Evolutionary conservation across 2,329 filamentous ascomycete genomes (phyloP).

Genomic region (Coniochaeta hoffmannii): DNA sequence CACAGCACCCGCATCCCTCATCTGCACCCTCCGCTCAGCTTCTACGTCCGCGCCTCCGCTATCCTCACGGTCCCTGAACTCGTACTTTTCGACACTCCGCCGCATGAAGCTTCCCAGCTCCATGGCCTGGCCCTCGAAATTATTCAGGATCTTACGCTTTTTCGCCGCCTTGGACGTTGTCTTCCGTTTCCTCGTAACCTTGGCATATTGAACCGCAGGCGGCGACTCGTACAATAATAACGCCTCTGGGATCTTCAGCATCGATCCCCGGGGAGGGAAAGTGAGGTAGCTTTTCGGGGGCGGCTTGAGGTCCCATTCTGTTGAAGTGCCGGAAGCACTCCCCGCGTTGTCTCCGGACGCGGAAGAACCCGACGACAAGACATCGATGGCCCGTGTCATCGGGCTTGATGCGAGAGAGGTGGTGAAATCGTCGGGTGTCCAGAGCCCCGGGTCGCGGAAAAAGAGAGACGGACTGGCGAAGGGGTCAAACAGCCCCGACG

Average conservation of each 20-base stretch:
- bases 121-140: slow-evolving; percentile 36
- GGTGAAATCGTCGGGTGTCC: slow-evolving; percentile 36
- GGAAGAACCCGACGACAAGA: neutral
- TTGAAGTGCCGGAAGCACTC: neutral
- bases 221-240: slow-evolving; percentile 38
- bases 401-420: neutral
- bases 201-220: slow-evolving; percentile 12
- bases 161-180: slow-evolving; percentile 7
- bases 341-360: slow-evolving; percentile 1
- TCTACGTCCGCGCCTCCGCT: slow-evolving; percentile 24
- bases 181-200: slow-evolving; percentile 12
- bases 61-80: slow-evolving; percentile 33
- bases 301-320: slow-evolving; percentile 13
- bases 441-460: slow-evolving; percentile 45
- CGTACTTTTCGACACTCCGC: slow-evolving; percentile 37
- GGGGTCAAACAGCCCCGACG: slow-evolving; percentile 47
- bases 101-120: slow-evolving; percentile 42
- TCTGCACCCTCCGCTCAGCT: slow-evolving; percentile 28
- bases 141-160: slow-evolving; percentile 24
- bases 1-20: slow-evolving; percentile 27
- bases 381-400: slow-evolving; percentile 8
- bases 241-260: slow-evolving; percentile 39
- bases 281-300: slow-evolving; percentile 33
- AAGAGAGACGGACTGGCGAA: slow-evolving; percentile 53
- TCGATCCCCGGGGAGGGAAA: slow-evolving; percentile 41